A percentile compares a stretch with the other conserved stretches of the same genome.
Evolutionary conservation across 2,329 filamentous ascomycete species (phyloP).

Genomic region (Decorospora gaudefroyi): DNA sequence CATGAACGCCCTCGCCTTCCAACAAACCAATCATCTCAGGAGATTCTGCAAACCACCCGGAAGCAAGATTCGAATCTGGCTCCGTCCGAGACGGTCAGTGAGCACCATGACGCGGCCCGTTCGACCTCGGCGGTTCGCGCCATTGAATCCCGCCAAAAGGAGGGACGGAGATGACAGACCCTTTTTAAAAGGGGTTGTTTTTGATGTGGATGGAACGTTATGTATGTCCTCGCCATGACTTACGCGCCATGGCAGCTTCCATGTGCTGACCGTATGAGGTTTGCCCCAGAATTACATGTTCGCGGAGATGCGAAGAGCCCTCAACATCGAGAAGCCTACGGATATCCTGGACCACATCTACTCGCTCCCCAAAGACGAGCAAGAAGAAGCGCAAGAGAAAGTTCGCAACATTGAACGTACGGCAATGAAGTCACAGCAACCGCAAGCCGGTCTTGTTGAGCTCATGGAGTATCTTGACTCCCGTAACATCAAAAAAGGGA

Average conservation of each 20-base stretch:
- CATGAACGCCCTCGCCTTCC: constrained; percentile 9
- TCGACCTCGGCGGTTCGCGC: constrained; percentile 55
- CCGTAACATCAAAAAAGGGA: constrained; percentile 71
- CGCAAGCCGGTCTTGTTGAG: constrained; percentile 76
- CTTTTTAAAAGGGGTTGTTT: constrained; percentile 66
- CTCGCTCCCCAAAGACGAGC: constrained; percentile 65
- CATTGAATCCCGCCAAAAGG: constrained; percentile 48
- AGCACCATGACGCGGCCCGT: constrained; percentile 23
- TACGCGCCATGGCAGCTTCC: background rate
- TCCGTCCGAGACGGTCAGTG: constrained; percentile 6
- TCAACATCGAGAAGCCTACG: constrained; percentile 69
- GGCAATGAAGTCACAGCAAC: constrained; percentile 78
- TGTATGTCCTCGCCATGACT: constrained; percentile 63
- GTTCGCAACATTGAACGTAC: constrained; percentile 78
- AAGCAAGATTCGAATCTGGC: background rate
- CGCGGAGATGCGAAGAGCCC: constrained; percentile 73
- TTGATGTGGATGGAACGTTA: constrained; percentile 94
- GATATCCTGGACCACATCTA: constrained; percentile 94
- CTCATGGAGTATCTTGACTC: constrained; percentile 83
- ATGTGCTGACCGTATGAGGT: constrained; percentile 54
- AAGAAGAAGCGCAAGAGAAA: constrained; percentile 68
- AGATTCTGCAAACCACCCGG: background rate
- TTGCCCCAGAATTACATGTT: constrained; percentile 97
- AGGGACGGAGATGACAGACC: constrained; percentile 47
- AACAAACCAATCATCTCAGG: constrained; percentile 6